Base-by-base conservation (phyloP, 805 yeast species). In the Tanozyma kutaoensis region DNA sequence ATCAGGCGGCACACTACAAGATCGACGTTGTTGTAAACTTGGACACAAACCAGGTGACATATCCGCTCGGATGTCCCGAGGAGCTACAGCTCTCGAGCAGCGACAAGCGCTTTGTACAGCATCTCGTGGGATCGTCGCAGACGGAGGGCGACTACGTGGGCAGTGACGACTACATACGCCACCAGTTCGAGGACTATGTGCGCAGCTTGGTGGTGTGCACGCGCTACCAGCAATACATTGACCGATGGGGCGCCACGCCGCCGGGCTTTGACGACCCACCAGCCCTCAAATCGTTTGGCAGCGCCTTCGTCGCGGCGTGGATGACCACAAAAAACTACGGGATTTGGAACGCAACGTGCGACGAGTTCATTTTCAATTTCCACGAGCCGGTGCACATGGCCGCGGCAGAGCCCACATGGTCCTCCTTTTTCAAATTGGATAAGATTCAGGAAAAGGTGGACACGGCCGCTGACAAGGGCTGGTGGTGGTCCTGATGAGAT, bases 101-200 rank as follows among this genome's bases (percentile, higher is more conserved):
- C 25, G 98, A 91, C 45, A 76, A 72, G 38, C 74, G 68, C 37
- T 91, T 91, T 62, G 76, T 84, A 25, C 73, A 73, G 24, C 54
- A 59, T 3, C 52, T 91, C 8, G 43, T 62, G 3, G 17, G 17
- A 5, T 5, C 7, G 17, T 5, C 7, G 7, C 17, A 15, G 17
- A 31, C 38, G n/a, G 37, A 36, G 12, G 55, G 51, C 20, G 45
- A 46, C 14, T 59, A 40, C 35, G 31, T 54, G 8, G 62, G 66
- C 5, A 54, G 51, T 38, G 97, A 91, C 42, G 98, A 91, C 50
- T 82, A 76, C 43, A 75, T 91, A 18, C 56, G 97, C 28, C 67
- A 73, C 52, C 84, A 75, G 41, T 86, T 88, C 50, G 98, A 91
- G 45, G 96, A 86, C 42, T 91, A 91, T 44, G 51, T 86, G 15